Conservation (phyloP, 768 basidiomycete genomes). For the Amanita brunnescens region DNA sequence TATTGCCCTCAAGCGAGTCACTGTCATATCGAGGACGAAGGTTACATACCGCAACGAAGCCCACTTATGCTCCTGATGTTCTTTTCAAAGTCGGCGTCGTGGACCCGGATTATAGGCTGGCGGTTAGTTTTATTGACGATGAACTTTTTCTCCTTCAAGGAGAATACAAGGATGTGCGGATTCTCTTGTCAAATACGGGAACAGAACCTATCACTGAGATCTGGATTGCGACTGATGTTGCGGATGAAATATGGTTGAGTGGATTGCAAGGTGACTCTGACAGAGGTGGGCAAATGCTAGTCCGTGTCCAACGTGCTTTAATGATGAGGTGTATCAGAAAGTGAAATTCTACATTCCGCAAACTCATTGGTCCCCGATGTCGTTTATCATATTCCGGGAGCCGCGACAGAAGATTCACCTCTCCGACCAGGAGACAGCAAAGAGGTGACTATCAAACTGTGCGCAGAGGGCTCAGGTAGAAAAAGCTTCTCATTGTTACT, state of each 20-base stretch:
- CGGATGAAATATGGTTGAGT: constrained; percentile 57
- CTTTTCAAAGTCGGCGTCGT: constrained; percentile 54
- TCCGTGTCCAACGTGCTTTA: not conserved
- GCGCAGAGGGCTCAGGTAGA: constrained; percentile 38
- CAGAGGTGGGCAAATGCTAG: not conserved
- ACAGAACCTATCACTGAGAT: constrained; percentile 50
- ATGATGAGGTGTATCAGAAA: constrained; percentile 7
- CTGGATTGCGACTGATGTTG: constrained; percentile 56
- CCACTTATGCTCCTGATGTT: constrained; percentile 65
- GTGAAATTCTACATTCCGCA: constrained; percentile 33
- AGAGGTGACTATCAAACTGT: constrained; percentile 45
- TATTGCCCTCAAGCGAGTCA: constrained; percentile 60
- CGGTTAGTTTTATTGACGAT: constrained; percentile 47
- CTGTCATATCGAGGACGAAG: constrained; percentile 65
- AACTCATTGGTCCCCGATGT: constrained; percentile 44
- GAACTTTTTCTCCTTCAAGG: constrained; percentile 53
- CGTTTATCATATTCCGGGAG: constrained; percentile 36
- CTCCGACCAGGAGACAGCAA: constrained; percentile 41
- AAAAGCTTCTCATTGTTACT: constrained; percentile 55
- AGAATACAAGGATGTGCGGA: constrained; percentile 44
- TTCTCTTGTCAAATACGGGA: constrained; percentile 66
- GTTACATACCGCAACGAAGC: constrained; percentile 55
- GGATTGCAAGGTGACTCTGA: not conserved
- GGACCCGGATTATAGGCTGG: constrained; percentile 55
- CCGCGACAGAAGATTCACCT: constrained; percentile 14